These are phyloP conservation scores for Raffaelea albimanens DNA, from an alignment of 2,329 filamentous ascomycete species.

Conservation along the genomic window DNA sequence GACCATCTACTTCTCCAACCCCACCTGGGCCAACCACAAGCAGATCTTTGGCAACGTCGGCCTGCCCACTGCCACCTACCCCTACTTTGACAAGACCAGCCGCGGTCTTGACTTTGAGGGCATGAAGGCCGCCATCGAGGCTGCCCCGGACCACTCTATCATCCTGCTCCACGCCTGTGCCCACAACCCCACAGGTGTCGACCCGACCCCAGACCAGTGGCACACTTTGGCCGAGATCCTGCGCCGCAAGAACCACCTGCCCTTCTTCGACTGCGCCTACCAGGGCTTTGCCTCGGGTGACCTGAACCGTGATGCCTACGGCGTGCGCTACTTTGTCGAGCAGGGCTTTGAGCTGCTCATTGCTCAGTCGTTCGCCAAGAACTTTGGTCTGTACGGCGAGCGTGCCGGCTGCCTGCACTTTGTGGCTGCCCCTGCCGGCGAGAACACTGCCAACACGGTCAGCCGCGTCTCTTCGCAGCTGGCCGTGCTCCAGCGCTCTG, in stretches of 20 bases:
- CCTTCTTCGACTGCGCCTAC: constrained; percentile 97
- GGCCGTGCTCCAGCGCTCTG: constrained; percentile 87
- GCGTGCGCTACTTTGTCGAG: constrained; percentile 89
- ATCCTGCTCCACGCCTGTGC: constrained; percentile 92
- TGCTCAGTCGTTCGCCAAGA: constrained; percentile 94
- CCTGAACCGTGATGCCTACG: constrained; percentile 73
- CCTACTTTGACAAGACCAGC: constrained; percentile 85
- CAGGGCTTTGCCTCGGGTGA: constrained; percentile 95
- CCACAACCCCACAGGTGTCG: constrained; percentile 96
- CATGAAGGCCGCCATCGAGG: constrained; percentile 63
- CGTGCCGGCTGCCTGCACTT: constrained; percentile 95
- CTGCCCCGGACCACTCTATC: constrained; percentile 70
- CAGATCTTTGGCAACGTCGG: constrained; percentile 94
- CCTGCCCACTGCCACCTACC: constrained; percentile 71
- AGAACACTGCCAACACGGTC: constrained; percentile 48
- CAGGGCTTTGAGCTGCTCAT: constrained; percentile 84
- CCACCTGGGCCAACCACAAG: constrained; percentile 98
- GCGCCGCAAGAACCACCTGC: constrained; percentile 73
- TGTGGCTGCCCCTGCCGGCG: constrained; percentile 62
- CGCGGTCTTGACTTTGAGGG: constrained; percentile 88
- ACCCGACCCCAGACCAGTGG: constrained; percentile 92
- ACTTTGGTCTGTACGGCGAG: constrained; percentile 95
- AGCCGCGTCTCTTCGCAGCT: constrained; percentile 74
- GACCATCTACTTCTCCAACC: constrained; percentile 82
- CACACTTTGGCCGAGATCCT: constrained; percentile 75